Percentiles rank a stretch among this genome's conserved stretches.
Conservation (phyloP, 1,139 yeast genomes). For the Trichomonascaceae sp. region DNA sequence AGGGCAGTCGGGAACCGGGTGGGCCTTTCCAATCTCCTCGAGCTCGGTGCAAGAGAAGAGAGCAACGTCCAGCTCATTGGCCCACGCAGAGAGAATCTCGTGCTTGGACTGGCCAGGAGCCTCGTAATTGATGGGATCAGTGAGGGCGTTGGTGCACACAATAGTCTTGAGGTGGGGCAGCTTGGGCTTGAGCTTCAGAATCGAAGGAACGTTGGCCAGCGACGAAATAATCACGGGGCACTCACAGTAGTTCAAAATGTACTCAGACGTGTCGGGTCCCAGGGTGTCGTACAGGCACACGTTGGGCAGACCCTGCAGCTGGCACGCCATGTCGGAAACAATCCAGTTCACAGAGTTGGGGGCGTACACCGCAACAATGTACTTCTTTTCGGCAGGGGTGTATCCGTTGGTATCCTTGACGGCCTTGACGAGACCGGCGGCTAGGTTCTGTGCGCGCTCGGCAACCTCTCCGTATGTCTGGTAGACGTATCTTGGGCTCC, state of each 20-base stretch:
- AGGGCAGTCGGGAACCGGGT: slow-evolving; percentile 33
- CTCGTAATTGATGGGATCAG: slow-evolving; percentile 23
- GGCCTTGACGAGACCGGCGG: slow-evolving; percentile 49
- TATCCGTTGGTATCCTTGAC: slow-evolving; percentile 9
- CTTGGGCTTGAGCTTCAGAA: slow-evolving; percentile 29
- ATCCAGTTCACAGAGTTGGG: slow-evolving; percentile 50
- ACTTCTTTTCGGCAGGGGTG: slow-evolving; percentile 24
- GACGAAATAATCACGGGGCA: slow-evolving; percentile 43
- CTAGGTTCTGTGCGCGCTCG: slow-evolving; percentile 37
- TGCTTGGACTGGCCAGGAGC: slow-evolving; percentile 38
- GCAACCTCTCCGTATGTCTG: slow-evolving; percentile 33
- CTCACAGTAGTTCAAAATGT: slow-evolving; percentile 43
- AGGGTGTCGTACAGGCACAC: slow-evolving; percentile 57
- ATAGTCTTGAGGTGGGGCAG: slow-evolving; percentile 32
- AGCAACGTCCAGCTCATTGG: slow-evolving; percentile 23
- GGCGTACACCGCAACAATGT: slow-evolving; percentile 43
- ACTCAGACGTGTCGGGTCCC: slow-evolving; percentile 46
- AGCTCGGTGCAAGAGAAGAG: slow-evolving; percentile 41
- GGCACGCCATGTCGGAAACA: slow-evolving; percentile 46
- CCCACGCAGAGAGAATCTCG: slow-evolving; percentile 23
- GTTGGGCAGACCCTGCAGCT: slow-evolving; percentile 36
- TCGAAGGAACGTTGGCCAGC: slow-evolving; percentile 32
- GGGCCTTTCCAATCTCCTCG: slow-evolving; percentile 38
- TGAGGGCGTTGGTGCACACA: slow-evolving; percentile 37
- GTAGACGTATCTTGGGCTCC: slow-evolving; percentile 34